Conservation (phyloP, 805 yeast genomes). For the Myxozyma sirexii region DNA sequence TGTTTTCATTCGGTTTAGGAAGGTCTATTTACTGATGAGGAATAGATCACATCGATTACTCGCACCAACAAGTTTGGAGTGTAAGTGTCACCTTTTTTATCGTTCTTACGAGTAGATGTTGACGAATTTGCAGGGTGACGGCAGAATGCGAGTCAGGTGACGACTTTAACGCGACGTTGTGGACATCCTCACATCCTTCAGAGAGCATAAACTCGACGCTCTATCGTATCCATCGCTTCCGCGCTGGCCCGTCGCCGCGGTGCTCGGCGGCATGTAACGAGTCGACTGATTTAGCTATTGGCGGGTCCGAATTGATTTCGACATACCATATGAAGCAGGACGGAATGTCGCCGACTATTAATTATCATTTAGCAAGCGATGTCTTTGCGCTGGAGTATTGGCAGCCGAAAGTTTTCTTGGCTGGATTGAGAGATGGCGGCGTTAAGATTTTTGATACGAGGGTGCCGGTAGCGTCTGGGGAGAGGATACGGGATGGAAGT, state of each 20-base stretch:
- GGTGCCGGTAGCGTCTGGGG: conserved; percentile 2
- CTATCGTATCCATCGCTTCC: conserved; percentile 24
- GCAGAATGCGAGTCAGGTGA: conserved; percentile 14
- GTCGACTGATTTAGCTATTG: conserved; percentile 22
- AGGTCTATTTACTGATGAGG: background rate
- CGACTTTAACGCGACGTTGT: conserved; percentile 29
- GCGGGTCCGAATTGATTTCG: conserved; percentile 17
- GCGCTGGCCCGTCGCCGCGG: conserved; percentile 25
- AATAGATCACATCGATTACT: conserved; percentile 18
- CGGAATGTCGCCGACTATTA: background rate
- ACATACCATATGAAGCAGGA: conserved; percentile 8
- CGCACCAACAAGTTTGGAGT: conserved; percentile 20
- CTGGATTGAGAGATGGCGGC: conserved; percentile 32
- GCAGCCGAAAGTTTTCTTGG: conserved; percentile 20
- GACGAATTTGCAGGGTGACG: conserved; percentile 15
- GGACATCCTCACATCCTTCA: conserved; percentile 20
- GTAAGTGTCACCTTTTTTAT: background rate
- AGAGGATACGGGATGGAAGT: background rate
- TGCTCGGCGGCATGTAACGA: conserved; percentile 23
- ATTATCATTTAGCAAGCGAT: conserved; percentile 26
- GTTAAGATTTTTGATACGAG: conserved; percentile 26
- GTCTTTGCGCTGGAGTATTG: conserved; percentile 20
- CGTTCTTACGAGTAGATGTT: background rate
- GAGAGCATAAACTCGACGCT: conserved; percentile 14
- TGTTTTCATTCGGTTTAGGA: background rate